Evolutionary conservation across 106 monocot genomes (phyloP).

Genomic region (Cymbidium sinense): DNA sequence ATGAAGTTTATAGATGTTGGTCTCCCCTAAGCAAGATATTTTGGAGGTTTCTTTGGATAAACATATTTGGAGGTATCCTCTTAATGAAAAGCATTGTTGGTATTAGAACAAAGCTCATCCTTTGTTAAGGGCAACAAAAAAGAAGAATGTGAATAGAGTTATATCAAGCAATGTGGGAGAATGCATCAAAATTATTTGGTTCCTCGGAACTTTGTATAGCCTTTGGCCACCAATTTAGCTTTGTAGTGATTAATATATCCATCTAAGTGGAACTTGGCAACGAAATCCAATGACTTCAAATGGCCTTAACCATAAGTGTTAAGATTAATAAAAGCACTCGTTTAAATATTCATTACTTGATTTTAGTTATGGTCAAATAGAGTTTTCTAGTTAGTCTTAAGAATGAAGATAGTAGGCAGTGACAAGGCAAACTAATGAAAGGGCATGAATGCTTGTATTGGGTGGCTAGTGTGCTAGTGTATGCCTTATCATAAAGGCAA

Average conservation of each 20-base stretch:
- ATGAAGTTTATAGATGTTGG: background rate
- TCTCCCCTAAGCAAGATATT: background rate
- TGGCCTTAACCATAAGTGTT: background rate
- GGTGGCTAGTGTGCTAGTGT: background rate
- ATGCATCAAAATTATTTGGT: background rate
- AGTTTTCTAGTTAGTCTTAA: background rate
- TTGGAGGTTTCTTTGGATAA: background rate
- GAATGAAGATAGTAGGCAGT: background rate
- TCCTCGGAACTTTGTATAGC: background rate
- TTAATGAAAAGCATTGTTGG: background rate
- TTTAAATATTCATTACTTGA: background rate
- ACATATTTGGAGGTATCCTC: background rate
- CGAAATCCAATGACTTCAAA: background rate
- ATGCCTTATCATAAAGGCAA: background rate
- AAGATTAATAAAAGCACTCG: background rate
- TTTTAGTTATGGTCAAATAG: background rate
- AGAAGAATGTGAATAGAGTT: background rate
- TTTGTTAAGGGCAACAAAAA: background rate
- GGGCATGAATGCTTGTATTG: background rate
- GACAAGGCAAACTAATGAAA: background rate
- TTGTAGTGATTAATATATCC: background rate
- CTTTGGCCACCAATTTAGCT: background rate
- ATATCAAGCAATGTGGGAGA: background rate
- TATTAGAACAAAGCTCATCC: background rate
- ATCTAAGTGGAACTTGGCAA: background rate